Evolutionary conservation across 768 basidiomycete genomes (phyloP), one percentile per base, ranked within the genome.

Genomic region (Psilocybe cubensis): DNA sequence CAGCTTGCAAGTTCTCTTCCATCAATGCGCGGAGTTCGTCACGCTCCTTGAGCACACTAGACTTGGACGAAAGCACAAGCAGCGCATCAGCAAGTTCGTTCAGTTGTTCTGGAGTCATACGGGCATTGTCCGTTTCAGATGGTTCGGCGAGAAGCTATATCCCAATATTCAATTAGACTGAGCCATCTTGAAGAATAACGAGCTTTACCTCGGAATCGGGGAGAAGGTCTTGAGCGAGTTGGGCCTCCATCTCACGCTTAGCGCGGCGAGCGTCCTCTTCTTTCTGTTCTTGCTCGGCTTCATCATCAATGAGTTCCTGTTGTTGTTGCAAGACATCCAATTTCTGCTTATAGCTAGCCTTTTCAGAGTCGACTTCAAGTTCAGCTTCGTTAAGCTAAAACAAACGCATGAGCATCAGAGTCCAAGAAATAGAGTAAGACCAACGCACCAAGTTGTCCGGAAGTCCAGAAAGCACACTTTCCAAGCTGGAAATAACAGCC

Each of bases 271-370:
- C 91, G 69, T 91, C 87, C 70, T 94, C 91, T 70, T 94, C 93
- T 75, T 95, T 91, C 73, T 96, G 89, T 61, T 99, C 97, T 73
- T 99, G 97, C 70, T 98, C 97, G 62, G 95, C 87, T 74, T 99
- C 97, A 71, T 99, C 97, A 69, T 99, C 96, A 69, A 99, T 99
- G 59, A 99, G 92, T 72, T 99, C 97, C 70, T 99, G 93, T 73
- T 99, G 97, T 66, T 99, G 93, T 66, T 97, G 94, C 69, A 99
- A 77, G 23, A 99, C 96, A 61, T 98, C 97, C 54, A 99, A 84
- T 74, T 96, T 97, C 79, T 98, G 93, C 79, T 97, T 96, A 83
- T 97, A 98, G 66, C 88, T 93, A 20, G 94, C 94, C 49, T 89
- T 89, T 38, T 96, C 96, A 21, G 89, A 92, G 63, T 95, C 92